Conservation (phyloP, 306 rosid species). For the Pyrus betulifolia region DNA sequence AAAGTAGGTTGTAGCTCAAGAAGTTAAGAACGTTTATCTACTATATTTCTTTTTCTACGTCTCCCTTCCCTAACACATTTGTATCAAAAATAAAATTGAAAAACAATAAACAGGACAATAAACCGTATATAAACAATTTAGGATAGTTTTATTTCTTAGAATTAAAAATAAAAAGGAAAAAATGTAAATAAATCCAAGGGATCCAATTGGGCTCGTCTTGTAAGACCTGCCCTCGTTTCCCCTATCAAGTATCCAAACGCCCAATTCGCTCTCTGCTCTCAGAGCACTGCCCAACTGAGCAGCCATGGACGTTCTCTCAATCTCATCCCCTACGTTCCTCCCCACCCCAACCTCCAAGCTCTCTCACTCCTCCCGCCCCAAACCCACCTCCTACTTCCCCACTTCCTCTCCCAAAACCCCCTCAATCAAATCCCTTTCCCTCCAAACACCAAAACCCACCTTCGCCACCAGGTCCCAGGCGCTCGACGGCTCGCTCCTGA, state of each 20-base stretch:
- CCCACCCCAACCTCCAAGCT: not conserved
- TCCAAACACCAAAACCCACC: constrained; percentile 16
- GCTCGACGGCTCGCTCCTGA: constrained; percentile 1
- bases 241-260: not conserved
- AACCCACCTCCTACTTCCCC: constrained; percentile 23
- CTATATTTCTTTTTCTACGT: no score
- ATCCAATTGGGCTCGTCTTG: not conserved
- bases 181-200: no score
- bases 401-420: constrained; percentile 6
- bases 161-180: no score
- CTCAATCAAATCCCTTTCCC: not conserved
- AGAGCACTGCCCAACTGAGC: not conserved
- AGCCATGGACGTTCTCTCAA: constrained; percentile 63
- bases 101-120: no score
- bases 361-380: constrained; percentile 19
- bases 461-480: constrained; percentile 6
- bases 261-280: not conserved
- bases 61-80: no score
- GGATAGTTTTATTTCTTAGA: no score
- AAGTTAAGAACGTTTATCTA: no score
- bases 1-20: no score
- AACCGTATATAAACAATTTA: no score
- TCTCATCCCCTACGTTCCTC: constrained; percentile 33
- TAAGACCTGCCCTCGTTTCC: not conserved
- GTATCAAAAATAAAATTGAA: no score